These are phyloP conservation scores for Metschnikowia matae DNA, from an alignment of 805 yeast genomes.

Conservation along the genomic window DNA sequence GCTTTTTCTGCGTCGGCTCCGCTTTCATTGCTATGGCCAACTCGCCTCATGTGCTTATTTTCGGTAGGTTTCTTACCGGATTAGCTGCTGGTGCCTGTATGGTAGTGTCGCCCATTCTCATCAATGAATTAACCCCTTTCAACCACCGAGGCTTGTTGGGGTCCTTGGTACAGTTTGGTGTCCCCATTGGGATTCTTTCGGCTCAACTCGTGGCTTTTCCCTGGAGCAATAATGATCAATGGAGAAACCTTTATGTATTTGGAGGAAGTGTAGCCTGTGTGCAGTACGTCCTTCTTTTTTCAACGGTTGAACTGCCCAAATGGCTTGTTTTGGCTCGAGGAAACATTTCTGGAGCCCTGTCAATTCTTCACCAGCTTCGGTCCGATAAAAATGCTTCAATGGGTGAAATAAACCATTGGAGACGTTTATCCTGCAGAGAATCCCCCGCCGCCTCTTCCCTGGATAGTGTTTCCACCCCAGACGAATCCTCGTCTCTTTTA, in stretches of 20 bases:
- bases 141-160: slow-evolving; percentile 42
- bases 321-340: slow-evolving; percentile 35
- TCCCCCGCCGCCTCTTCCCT: not conserved
- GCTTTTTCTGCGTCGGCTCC: slow-evolving; percentile 27
- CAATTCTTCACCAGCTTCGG: slow-evolving; percentile 25
- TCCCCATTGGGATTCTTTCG: slow-evolving; percentile 34
- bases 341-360: slow-evolving; percentile 27
- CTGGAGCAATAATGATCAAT: slow-evolving; percentile 34
- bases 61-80: slow-evolving; percentile 35
- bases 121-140: slow-evolving; percentile 38
- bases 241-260: slow-evolving; percentile 33
- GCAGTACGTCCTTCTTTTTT: slow-evolving; percentile 31
- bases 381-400: slow-evolving; percentile 28
- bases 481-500: slow-evolving; percentile 7
- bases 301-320: slow-evolving; percentile 39
- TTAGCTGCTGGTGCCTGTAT: slow-evolving; percentile 38
- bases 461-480: not conserved
- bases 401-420: slow-evolving; percentile 37
- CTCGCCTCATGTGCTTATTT: slow-evolving; percentile 16
- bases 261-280: slow-evolving; percentile 23
- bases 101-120: slow-evolving; percentile 38
- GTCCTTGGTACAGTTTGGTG: slow-evolving; percentile 35
- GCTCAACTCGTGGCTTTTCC: slow-evolving; percentile 31
- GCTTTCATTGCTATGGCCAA: slow-evolving; percentile 24
- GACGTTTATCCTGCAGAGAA: slow-evolving; percentile 21